A percentile compares a stretch with the other conserved stretches of the same genome.
Conservation (phyloP, 2,329 filamentous ascomycete species). For the Neopestalotiopsis clavispora region DNA sequence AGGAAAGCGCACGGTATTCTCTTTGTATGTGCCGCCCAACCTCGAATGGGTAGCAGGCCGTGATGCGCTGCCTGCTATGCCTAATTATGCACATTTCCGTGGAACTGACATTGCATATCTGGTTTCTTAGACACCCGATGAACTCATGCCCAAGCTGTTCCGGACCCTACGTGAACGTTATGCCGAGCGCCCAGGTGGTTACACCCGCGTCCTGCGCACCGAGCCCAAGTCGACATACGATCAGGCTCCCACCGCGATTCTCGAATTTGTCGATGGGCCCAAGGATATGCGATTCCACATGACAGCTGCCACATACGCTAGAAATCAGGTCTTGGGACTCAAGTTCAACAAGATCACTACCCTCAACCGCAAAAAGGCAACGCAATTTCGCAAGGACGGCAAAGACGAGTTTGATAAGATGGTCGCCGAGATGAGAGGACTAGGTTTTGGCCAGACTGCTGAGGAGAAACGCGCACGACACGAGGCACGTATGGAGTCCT, state of each 20-base stretch:
- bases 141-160: constrained; percentile 85
- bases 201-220: constrained; percentile 91
- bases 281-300: constrained; percentile 94
- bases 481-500: neutral
- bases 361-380: constrained; percentile 84
- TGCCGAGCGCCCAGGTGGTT: constrained; percentile 79
- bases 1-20: constrained; percentile 80
- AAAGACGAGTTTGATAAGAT: constrained; percentile 70
- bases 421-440: constrained; percentile 49
- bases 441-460: constrained; percentile 27
- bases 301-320: constrained; percentile 83
- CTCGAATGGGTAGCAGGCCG: neutral
- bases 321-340: constrained; percentile 60
- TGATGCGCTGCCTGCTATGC: neutral
- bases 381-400: constrained; percentile 71
- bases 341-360: constrained; percentile 72
- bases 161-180: constrained; percentile 83
- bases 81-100: too few relatives aligned
- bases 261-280: constrained; percentile 93
- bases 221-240: constrained; percentile 85
- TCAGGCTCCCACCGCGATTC: constrained; percentile 86
- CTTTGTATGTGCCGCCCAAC: constrained; percentile 68
- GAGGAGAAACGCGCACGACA: constrained; percentile 13
- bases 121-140: constrained; percentile 62
- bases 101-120: constrained; percentile 15